These are phyloP conservation scores for Colletotrichum tabaci DNA, from an alignment of 2,329 filamentous ascomycete species.

Conservation along the genomic window DNA sequence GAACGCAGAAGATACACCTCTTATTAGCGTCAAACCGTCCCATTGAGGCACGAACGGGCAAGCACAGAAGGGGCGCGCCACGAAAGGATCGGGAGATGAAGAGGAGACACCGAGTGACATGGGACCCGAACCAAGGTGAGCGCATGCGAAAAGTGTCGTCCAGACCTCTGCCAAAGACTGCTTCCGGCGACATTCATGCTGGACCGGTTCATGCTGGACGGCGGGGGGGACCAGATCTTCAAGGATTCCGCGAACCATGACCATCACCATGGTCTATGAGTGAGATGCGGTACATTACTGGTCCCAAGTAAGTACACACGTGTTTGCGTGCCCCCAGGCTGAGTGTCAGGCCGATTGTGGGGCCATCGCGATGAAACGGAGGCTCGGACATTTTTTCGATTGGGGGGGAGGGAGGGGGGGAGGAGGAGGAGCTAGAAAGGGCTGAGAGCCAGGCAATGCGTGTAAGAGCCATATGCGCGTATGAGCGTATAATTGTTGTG, in stretches of 20 bases:
- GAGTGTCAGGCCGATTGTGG: conserved; percentile 12
- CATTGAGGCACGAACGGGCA: conserved; percentile 30
- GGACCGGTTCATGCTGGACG: conserved; percentile 8
- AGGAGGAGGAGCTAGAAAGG: neutral
- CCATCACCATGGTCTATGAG: neutral
- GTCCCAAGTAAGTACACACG: no score
- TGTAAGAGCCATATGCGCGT: neutral
- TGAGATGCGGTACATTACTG: neutral
- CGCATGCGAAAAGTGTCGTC: neutral
- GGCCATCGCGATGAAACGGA: conserved; percentile 34
- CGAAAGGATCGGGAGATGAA: conserved; percentile 12
- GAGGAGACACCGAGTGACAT: neutral
- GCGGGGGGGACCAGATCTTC: neutral
- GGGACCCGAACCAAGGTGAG: conserved; percentile 19
- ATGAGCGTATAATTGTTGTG: no score
- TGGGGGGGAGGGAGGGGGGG: no score
- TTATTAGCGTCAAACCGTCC: conserved; percentile 34
- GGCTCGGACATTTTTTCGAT: conserved; percentile 27
- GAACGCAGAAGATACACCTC: neutral
- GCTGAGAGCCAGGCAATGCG: conserved; percentile 10
- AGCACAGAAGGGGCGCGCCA: no score
- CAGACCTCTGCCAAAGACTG: neutral
- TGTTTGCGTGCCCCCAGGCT: conserved; percentile 6
- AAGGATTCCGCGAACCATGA: neutral
- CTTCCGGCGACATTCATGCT: conserved; percentile 6